A percentile compares a stretch with the other conserved stretches of the same genome.
phyloP scores from a whole-genome alignment of 1,284 basidiomycete species.

The Neonothopanus nambi region DNA sequence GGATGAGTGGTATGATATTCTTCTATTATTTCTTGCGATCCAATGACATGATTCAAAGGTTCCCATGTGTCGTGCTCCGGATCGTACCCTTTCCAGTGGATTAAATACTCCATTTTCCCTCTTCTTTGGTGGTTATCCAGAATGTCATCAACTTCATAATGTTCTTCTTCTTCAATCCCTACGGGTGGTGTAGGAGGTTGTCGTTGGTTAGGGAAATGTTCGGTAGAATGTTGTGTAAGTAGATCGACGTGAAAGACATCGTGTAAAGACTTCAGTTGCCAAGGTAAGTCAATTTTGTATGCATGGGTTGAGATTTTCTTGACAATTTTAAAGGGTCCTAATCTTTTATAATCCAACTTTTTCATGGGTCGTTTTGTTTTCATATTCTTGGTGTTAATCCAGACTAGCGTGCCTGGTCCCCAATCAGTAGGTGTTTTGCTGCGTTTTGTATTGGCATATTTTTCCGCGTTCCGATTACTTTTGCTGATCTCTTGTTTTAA shows the following conservation, averaged over 20 bases:
- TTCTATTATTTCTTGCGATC: no score
- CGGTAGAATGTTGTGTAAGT: conserved; percentile 6
- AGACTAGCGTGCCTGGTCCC: conserved; percentile 2
- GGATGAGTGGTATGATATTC: no score
- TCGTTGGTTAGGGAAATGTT: conserved; percentile 8
- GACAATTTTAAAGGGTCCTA: no score
- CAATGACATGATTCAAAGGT: no score
- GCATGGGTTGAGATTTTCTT: conserved; percentile 16
- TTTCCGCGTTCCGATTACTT: background rate
- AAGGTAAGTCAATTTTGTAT: conserved; percentile 14
- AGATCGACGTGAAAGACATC: conserved; percentile 20
- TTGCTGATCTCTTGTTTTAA: background rate
- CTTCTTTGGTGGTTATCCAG: conserved; percentile 18
- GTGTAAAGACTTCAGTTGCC: conserved; percentile 17
- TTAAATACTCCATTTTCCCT: conserved; percentile 18
- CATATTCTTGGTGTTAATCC: no score
- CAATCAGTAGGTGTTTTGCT: background rate
- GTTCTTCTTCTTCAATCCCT: background rate
- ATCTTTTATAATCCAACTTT: no score
- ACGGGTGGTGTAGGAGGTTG: conserved; percentile 1
- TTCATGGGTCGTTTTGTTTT: no score
- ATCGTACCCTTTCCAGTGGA: conserved; percentile 21
- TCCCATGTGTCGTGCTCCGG: conserved; percentile 20
- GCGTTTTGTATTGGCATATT: background rate
- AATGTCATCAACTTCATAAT: conserved; percentile 23